Conservation (phyloP, 345 rosid genomes). For the Carallia pectinifolia region DNA sequence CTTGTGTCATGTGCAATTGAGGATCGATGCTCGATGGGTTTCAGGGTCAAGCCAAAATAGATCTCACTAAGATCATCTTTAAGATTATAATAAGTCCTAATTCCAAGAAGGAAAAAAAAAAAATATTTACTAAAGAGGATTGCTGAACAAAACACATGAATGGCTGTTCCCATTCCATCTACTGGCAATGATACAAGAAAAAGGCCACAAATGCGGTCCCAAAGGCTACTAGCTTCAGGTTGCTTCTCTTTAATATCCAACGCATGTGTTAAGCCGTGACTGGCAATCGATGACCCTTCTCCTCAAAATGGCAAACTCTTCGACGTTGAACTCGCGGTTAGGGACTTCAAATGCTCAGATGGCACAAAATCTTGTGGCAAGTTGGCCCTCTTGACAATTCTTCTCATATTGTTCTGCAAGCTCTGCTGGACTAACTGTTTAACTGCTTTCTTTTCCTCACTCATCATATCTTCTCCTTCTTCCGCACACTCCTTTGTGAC, state of each 20-base stretch:
- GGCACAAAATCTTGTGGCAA: constrained; percentile 82
- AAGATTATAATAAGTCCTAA: neutral
- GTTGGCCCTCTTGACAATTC: constrained; percentile 88
- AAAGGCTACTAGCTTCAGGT: constrained; percentile 30
- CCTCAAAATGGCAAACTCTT: constrained; percentile 83
- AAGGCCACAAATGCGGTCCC: constrained; percentile 5
- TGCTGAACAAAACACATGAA: constrained; percentile 18
- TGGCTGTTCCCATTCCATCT: constrained; percentile 17
- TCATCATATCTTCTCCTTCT: constrained; percentile 72
- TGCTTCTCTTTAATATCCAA: constrained; percentile 19
- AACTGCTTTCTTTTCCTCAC: constrained; percentile 90
- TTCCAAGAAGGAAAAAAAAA: neutral
- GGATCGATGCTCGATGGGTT: neutral
- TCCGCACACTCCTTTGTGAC: constrained; percentile 39
- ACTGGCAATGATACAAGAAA: constrained; percentile 11
- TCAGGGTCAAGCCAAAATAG: constrained; percentile 9
- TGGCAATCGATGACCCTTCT: neutral
- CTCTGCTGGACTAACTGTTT: constrained; percentile 87
- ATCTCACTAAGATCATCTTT: neutral
- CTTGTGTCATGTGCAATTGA: too few relatives aligned
- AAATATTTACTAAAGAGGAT: constrained; percentile 10
- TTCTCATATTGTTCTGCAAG: constrained; percentile 86
- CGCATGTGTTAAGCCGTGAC: neutral
- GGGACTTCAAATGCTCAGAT: constrained; percentile 80
- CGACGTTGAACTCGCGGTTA: constrained; percentile 78